These are phyloP conservation scores for Babesia divergens DNA, from an alignment of 169 alveolate genomes.

Conservation along the genomic window DNA sequence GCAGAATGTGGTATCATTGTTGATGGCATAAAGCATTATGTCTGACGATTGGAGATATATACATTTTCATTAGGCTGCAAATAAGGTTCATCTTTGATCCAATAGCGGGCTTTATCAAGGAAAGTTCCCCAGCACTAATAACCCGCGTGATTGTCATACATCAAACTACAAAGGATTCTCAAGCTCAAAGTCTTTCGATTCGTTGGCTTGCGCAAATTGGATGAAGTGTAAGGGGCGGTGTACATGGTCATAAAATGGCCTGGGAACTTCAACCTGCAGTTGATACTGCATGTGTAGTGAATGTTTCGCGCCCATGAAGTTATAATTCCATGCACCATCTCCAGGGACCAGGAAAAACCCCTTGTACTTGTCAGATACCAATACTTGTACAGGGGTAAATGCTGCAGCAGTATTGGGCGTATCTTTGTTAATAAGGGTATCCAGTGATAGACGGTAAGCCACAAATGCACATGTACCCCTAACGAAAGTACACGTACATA, in stretches of 20 bases:
- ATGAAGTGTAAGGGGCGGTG: slow-evolving; percentile 94
- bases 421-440: slow-evolving; percentile 56
- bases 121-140: no score
- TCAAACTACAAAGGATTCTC: slow-evolving; percentile 30
- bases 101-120: no score
- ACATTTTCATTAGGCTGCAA: no score
- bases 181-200: slow-evolving; percentile 25
- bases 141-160: no score
- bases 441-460: slow-evolving; percentile 90
- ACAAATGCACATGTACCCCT: slow-evolving; percentile 97
- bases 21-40: no score
- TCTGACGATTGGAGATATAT: no score
- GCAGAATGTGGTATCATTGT: no score
- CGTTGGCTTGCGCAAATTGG: slow-evolving; percentile 77
- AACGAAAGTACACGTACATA: slow-evolving; percentile 88
- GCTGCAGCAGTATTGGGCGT: slow-evolving; percentile 40
- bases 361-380: slow-evolving; percentile 93
- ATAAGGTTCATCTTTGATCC: no score
- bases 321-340: slow-evolving; percentile 98
- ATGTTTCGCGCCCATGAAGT: slow-evolving; percentile 95
- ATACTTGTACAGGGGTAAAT: slow-evolving; percentile 89
- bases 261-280: slow-evolving; percentile 91
- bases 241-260: slow-evolving; percentile 94
- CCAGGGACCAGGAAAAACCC: slow-evolving; percentile 99
- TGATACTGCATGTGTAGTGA: slow-evolving; percentile 89